Percentiles rank a stretch among this genome's conserved stretches.
These are phyloP conservation scores for Yamadazyma diospyri DNA, from an alignment of 1,139 yeast genomes.

Conservation along the genomic window DNA sequence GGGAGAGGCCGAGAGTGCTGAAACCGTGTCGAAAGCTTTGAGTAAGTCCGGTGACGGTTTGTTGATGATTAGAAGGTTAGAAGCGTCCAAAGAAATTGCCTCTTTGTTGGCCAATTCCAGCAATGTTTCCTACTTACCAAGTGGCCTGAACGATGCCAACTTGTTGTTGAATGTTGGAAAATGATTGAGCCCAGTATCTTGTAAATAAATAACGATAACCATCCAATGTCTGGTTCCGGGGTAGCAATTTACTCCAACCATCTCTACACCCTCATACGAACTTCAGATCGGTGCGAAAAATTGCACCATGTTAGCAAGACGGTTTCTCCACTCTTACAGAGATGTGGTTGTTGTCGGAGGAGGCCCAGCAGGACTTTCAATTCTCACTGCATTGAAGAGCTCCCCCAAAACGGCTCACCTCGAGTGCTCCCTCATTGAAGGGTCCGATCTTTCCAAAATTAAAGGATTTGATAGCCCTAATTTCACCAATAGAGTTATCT, in stretches of 20 bases:
- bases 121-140: slow-evolving; percentile 90
- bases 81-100: slow-evolving; percentile 96
- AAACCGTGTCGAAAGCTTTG: slow-evolving; percentile 88
- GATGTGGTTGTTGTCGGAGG: slow-evolving; percentile 94
- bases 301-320: slow-evolving; percentile 8
- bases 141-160: slow-evolving; percentile 34
- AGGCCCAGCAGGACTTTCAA: slow-evolving; percentile 94
- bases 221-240: too few relatives aligned
- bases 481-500: slow-evolving; percentile 78
- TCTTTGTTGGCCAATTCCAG: slow-evolving; percentile 76
- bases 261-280: too few relatives aligned
- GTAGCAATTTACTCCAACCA: too few relatives aligned
- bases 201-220: slow-evolving; percentile 2
- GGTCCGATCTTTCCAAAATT: slow-evolving; percentile 53
- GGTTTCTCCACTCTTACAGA: slow-evolving; percentile 17
- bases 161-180: slow-evolving; percentile 44
- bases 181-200: slow-evolving; percentile 8
- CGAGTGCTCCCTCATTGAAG: slow-evolving; percentile 71
- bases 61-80: slow-evolving; percentile 89
- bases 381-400: slow-evolving; percentile 72
- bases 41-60: slow-evolving; percentile 96
- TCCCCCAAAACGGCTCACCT: slow-evolving; percentile 60
- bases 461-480: slow-evolving; percentile 47
- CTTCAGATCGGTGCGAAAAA: too few relatives aligned
- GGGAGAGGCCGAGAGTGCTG: slow-evolving; percentile 99